Conservation (phyloP, 805 yeast genomes). For the Yamadazyma sp. region DNA sequence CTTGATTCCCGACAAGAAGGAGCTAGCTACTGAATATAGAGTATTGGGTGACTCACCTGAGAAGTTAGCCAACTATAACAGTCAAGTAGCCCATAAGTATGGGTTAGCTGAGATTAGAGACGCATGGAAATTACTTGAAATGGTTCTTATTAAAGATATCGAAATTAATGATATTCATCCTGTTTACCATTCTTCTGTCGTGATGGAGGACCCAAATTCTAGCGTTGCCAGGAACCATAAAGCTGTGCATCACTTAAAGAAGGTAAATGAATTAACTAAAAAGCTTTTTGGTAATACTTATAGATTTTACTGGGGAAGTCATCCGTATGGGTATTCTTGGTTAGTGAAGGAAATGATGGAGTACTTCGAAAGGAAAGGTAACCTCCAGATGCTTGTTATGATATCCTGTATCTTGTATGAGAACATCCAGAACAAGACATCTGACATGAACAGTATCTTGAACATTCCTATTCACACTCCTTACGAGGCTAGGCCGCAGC, state of each 20-base stretch:
- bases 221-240: constrained; percentile 13
- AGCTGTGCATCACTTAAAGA: constrained; percentile 14
- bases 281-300: constrained; percentile 15
- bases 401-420: constrained; percentile 69
- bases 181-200: constrained; percentile 11
- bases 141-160: constrained; percentile 46
- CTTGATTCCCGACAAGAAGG: constrained; percentile 72
- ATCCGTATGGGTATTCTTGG: constrained; percentile 74
- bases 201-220: constrained; percentile 10
- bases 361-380: constrained; percentile 62
- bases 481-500: constrained; percentile 23
- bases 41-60: constrained; percentile 65
- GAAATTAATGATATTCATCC: constrained; percentile 18
- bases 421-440: constrained; percentile 25
- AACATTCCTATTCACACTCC: constrained; percentile 50
- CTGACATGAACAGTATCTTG: constrained; percentile 20
- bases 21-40: constrained; percentile 65
- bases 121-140: constrained; percentile 68
- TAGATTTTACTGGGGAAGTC: constrained; percentile 72
- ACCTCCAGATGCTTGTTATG: constrained; percentile 90
- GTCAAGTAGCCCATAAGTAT: constrained; percentile 62
- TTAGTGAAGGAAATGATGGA: constrained; percentile 58
- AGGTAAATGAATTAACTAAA: constrained; percentile 13
- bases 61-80: constrained; percentile 65
- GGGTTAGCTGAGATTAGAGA: constrained; percentile 65